Evolutionary conservation across 352 stramenopile species (phyloP).

Genomic region (Pilasporangium apinafurcum): DNA sequence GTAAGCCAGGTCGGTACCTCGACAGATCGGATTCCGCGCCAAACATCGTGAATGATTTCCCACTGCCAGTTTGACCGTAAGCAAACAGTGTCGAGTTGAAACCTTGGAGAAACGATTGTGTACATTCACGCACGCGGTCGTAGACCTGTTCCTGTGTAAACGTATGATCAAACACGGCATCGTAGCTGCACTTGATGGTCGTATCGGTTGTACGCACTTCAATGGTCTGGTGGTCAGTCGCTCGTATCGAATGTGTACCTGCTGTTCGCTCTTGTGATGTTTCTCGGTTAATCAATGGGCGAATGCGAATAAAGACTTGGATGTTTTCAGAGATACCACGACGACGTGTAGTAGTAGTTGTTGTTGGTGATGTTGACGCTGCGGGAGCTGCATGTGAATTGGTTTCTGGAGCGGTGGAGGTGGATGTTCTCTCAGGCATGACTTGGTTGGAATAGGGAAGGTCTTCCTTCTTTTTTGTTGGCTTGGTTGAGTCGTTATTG

Average conservation of each 20-base stretch:
- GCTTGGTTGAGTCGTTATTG: not conserved
- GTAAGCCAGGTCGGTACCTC: conserved; percentile 61
- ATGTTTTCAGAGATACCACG: conserved; percentile 58
- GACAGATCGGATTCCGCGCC: conserved; percentile 65
- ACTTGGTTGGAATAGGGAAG: not conserved
- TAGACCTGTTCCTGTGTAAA: conserved; percentile 80
- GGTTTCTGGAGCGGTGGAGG: conserved; percentile 2
- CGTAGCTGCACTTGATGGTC: conserved; percentile 75
- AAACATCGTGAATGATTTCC: conserved; percentile 88
- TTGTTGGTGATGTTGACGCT: not conserved
- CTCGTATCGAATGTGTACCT: conserved; percentile 29
- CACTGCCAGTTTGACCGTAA: conserved; percentile 79
- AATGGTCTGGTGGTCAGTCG: conserved; percentile 53
- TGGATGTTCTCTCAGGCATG: conserved; percentile 2
- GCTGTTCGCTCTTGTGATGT: conserved; percentile 18
- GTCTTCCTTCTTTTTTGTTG: not conserved
- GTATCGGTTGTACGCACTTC: conserved; percentile 64
- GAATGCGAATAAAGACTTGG: conserved; percentile 81
- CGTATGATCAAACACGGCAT: conserved; percentile 72
- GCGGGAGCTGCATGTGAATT: not conserved
- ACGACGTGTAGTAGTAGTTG: conserved; percentile 1
- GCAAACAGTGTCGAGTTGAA: conserved; percentile 86
- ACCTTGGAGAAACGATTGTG: conserved; percentile 66
- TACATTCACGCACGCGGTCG: conserved; percentile 68
- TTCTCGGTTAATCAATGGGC: conserved; percentile 71